Base-by-base conservation (phyloP, 768 basidiomycete genomes). In the Baorangia bicolor region DNA sequence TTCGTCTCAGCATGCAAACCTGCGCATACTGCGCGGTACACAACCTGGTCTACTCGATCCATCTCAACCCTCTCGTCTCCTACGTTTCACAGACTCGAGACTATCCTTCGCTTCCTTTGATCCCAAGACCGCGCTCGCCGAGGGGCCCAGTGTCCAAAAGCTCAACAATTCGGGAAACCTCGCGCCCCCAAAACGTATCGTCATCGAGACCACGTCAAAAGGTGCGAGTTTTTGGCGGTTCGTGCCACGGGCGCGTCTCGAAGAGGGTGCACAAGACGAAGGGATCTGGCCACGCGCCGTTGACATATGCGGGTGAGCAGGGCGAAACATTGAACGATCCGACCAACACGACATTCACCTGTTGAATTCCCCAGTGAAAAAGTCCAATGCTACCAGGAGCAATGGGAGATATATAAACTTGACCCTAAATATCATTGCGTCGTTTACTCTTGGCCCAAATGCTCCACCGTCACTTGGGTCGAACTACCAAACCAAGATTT, bases 381-480 rank as follows among this genome's bases (percentile, higher is more conserved):
- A 1, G 69, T 81, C 49, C 68, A 79, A 55, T 81, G 80, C 65
- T 80, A 81, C 20, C 87, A 87, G 66, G 88, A 92, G 34, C 89
- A 91, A 68, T 92, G 90, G 90, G 90, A 92, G 57, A 84, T 92
- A 28, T 86, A 91, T 73, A 92, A 91, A 65, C 78, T 92, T 9
- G 90, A 92, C 64, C 83, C 86, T 3, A 69, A 71, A n/a, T 92
- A 92, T 60, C 79, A 81, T 23, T 92, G 90, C 64, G 70, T 74
- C 54, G 83, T 90, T 10, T 78, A 72, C 31, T 67, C 67, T 33
- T 70, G 72, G 49, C 78, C 81, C 10, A 69, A 74, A 44, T 64
- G 63, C 33, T 53, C 73, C 20, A 55, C 65, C 16, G 53, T 72
- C 33, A 57, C 49, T 40, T 58, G 55, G 57, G 52, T 63, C 33